Percentiles rank a stretch among this genome's conserved stretches.
Conservation (phyloP, 2,329 filamentous ascomycete genomes). For the Aspergillus piperis region DNA sequence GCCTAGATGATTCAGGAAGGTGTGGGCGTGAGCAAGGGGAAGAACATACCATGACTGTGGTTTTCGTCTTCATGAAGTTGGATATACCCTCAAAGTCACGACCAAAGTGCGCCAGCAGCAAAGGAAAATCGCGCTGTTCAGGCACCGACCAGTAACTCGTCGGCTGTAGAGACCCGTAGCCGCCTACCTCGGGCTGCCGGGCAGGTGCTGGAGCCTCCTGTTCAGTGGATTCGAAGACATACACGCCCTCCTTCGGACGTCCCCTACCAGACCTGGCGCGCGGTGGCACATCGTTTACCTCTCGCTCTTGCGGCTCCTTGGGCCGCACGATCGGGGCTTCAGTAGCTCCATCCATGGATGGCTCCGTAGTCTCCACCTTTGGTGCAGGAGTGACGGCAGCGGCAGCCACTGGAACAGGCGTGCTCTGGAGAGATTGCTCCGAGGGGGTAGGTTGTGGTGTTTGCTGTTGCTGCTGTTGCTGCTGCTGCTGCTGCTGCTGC, state of each 20-base stretch:
- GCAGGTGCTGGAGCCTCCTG: constrained; percentile 25
- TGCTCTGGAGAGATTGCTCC: constrained; percentile 10
- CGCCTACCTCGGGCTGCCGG: constrained; percentile 31
- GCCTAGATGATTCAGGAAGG: background rate
- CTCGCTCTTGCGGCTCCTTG: constrained; percentile 34
- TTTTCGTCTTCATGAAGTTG: constrained; percentile 54
- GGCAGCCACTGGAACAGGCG: constrained; percentile 8
- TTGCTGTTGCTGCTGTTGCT: constrained; percentile 22
- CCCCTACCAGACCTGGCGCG: constrained; percentile 32
- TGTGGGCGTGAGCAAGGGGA: background rate
- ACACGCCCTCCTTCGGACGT: constrained; percentile 36
- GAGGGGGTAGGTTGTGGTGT: constrained; percentile 15
- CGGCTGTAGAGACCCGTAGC: constrained; percentile 44
- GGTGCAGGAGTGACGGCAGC: constrained; percentile 26
- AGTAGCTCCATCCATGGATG: constrained; percentile 19
- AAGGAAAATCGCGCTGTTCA: constrained; percentile 50
- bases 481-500: constrained; percentile 23
- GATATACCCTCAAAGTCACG: constrained; percentile 52
- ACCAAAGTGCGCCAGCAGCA: constrained; percentile 49
- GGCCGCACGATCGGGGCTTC: constrained; percentile 21
- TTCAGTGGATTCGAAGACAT: constrained; percentile 40
- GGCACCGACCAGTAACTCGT: constrained; percentile 57
- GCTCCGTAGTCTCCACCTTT: constrained; percentile 30
- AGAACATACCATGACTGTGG: constrained; percentile 51
- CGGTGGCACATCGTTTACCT: constrained; percentile 23